Percentiles rank a stretch among this genome's conserved stretches.
Conservation (phyloP, 305 asterid genomes). For the Fraxinus sp. region DNA sequence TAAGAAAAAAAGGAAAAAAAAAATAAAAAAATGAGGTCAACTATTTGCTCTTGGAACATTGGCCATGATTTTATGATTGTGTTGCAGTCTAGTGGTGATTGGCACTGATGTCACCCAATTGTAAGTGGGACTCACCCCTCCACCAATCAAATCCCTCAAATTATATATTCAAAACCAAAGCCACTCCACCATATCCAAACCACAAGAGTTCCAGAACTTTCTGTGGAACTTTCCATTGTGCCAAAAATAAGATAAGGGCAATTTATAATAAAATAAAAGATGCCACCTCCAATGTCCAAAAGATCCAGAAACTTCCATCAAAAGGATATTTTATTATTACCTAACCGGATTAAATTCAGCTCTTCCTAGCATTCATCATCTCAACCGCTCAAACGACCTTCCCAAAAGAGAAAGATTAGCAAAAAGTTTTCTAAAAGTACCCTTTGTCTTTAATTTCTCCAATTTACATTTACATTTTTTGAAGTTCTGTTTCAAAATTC, state of each 20-base stretch:
- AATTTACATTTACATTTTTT: neutral
- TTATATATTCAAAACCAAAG: neutral
- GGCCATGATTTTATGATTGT: too few species aligned
- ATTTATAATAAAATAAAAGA: neutral
- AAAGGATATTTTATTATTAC: neutral
- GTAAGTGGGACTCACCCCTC: neutral
- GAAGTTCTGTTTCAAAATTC: neutral
- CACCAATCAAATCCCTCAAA: neutral
- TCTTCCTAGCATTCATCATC: neutral
- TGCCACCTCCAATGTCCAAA: slow-evolving; percentile 12
- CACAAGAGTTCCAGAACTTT: slow-evolving; percentile 32
- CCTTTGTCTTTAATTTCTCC: neutral
- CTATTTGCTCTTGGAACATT: neutral
- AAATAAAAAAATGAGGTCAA: neutral
- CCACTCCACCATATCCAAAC: neutral
- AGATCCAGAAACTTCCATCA: slow-evolving; percentile 38
- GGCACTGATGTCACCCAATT: neutral
- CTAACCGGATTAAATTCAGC: neutral
- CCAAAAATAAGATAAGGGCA: neutral
- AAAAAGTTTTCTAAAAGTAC: neutral
- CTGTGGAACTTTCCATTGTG: neutral
- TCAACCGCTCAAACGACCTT: slow-evolving; percentile 26
- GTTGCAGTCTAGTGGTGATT: neutral
- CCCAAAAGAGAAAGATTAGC: neutral
- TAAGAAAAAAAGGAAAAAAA: too few species aligned